Evolutionary conservation across 805 yeast species (phyloP).

Genomic region (Kodamaea jinghongensis): DNA sequence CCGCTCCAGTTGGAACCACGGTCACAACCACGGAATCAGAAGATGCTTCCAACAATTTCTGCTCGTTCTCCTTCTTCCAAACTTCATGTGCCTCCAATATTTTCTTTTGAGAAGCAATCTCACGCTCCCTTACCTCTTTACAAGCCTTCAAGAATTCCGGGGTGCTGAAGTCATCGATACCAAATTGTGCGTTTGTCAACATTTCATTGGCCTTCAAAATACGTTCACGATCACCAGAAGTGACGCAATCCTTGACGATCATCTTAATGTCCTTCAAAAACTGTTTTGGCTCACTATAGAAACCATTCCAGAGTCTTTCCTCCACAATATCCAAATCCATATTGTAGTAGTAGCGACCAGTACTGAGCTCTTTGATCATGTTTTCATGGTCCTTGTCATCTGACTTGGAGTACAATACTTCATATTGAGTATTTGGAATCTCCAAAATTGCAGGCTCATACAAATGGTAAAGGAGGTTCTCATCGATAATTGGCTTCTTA

Average conservation of each 20-base stretch:
- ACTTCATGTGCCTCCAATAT: conserved; percentile 36
- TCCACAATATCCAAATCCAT: conserved; percentile 94
- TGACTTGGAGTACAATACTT: conserved; percentile 43
- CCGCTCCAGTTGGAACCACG: too few species aligned
- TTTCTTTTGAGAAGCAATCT: conserved; percentile 49
- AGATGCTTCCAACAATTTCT: conserved; percentile 14
- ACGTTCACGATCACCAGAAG: conserved; percentile 80
- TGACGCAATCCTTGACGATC: conserved; percentile 75
- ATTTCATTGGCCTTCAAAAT: conserved; percentile 82
- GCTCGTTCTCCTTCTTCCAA: conserved; percentile 24
- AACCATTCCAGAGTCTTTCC: conserved; percentile 96
- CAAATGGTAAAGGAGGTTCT: conserved; percentile 64
- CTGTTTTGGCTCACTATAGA: conserved; percentile 87
- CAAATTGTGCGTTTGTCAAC: conserved; percentile 95
- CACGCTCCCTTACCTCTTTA: conserved; percentile 67
- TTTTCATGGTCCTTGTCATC: conserved; percentile 50
- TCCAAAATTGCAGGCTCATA: conserved; percentile 59
- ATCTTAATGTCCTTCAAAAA: conserved; percentile 79
- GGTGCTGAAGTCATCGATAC: conserved; percentile 80
- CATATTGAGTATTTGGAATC: conserved; percentile 36
- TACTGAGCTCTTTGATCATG: conserved; percentile 75
- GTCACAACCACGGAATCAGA: background rate
- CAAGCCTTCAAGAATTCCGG: conserved; percentile 77
- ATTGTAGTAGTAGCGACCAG: conserved; percentile 72
- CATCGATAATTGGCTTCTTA: conserved; percentile 88